Evolutionary conservation across 768 basidiomycete species (phyloP).

Genomic region (Serendipita sp.): DNA sequence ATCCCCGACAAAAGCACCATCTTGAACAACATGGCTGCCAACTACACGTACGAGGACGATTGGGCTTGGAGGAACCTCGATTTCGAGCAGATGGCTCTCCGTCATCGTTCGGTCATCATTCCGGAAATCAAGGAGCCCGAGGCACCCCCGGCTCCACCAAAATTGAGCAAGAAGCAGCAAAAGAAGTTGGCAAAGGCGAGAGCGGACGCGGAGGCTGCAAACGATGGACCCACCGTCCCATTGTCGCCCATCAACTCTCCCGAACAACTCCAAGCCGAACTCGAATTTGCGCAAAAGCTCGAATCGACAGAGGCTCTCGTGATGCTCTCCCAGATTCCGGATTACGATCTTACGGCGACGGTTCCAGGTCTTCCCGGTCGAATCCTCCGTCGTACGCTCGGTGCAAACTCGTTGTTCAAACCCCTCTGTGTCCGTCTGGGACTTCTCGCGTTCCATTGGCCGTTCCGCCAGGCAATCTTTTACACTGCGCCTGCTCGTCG

Average conservation of each 20-base stretch:
- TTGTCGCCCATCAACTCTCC: slow-evolving; percentile 4
- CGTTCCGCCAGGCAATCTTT: not conserved
- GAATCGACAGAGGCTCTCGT: slow-evolving; percentile 4
- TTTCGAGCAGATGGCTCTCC: slow-evolving; percentile 4
- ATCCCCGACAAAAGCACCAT: not conserved
- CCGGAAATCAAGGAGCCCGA: slow-evolving; percentile 1
- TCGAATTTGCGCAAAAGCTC: slow-evolving; percentile 5
- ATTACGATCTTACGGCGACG: not conserved
- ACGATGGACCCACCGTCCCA: not conserved
- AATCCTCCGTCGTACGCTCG: slow-evolving; percentile 3
- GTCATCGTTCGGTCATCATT: not conserved
- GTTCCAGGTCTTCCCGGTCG: not conserved
- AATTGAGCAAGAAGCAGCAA: slow-evolving; percentile 5
- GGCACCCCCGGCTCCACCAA: not conserved
- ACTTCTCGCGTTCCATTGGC: slow-evolving; percentile 1
- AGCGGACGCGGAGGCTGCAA: not conserved
- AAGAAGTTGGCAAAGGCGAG: slow-evolving; percentile 3
- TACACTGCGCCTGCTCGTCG: not conserved
- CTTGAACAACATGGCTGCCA: not conserved
- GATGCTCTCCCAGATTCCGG: not conserved
- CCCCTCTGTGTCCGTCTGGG: slow-evolving; percentile 2
- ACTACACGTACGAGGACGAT: slow-evolving; percentile 4
- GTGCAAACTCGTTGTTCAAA: not conserved
- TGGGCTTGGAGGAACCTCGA: slow-evolving; percentile 4
- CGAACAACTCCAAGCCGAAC: slow-evolving; percentile 1